Percentiles rank a stretch among this genome's conserved stretches.
Conservation (phyloP, 352 stramenopile species). For the Globisporangium alternatum region DNA sequence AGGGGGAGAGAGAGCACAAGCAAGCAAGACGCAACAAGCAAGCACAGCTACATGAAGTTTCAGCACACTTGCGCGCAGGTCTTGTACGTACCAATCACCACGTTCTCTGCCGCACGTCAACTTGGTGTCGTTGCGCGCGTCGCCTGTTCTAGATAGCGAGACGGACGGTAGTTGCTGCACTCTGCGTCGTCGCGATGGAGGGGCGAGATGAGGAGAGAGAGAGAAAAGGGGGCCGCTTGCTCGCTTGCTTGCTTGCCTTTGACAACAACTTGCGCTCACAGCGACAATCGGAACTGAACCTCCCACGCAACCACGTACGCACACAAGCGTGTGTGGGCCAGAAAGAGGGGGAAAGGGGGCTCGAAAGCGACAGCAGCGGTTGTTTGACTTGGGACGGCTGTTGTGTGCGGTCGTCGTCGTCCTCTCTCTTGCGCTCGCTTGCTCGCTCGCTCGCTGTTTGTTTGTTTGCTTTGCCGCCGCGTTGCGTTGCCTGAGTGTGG, state of each 20-base stretch:
- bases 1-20: not conserved
- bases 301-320: not conserved
- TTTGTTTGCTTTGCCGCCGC: conserved; percentile 2
- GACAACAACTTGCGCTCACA: conserved; percentile 11
- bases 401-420: not conserved
- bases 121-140: not conserved
- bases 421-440: conserved; percentile 15
- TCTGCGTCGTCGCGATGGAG: not conserved
- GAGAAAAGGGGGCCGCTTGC: not conserved
- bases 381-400: not conserved
- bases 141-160: not conserved
- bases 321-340: not conserved
- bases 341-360: conserved; percentile 2
- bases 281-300: conserved; percentile 19
- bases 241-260: not conserved
- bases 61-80: not conserved
- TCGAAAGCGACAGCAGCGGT: conserved; percentile 3
- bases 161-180: not conserved
- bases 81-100: not conserved
- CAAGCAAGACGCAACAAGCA: not conserved
- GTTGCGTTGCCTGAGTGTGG: conserved; percentile 2
- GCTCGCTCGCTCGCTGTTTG: conserved; percentile 1
- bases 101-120: conserved; percentile 1
- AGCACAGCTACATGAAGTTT: not conserved
- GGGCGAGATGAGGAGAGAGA: not conserved